phyloP scores from a whole-genome alignment of 1,139 yeast genomes.

The Geotrichum bryndzae region DNA sequence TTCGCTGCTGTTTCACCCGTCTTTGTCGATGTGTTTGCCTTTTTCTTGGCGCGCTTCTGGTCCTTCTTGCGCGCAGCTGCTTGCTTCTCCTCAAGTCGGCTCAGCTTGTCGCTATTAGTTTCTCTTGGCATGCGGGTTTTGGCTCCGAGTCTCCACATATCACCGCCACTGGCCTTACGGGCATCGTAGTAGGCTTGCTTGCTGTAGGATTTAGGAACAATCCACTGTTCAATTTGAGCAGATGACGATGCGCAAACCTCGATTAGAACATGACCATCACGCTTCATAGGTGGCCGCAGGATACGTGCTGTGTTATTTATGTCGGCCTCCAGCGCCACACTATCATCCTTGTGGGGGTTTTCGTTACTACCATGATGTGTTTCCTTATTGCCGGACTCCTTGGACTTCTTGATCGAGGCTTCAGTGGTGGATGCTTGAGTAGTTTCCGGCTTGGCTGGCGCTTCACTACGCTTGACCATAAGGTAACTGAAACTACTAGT shows the following conservation, averaged over 20 bases:
- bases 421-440: not conserved
- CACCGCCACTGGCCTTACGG: conserved; percentile 78
- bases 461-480: conserved; percentile 54
- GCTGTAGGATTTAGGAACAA: conserved; percentile 71
- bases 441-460: not conserved
- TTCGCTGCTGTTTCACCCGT: not conserved
- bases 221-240: conserved; percentile 82
- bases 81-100: conserved; percentile 9
- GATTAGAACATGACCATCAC: conserved; percentile 76
- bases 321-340: not conserved
- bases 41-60: not conserved
- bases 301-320: conserved; percentile 45
- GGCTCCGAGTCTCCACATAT: conserved; percentile 77
- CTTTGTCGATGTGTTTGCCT: not conserved
- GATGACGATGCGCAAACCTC: conserved; percentile 67
- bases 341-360: not conserved
- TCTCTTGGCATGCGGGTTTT: conserved; percentile 45
- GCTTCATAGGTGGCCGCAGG: conserved; percentile 62
- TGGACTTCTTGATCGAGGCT: not conserved
- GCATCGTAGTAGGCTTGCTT: conserved; percentile 84
- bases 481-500: conserved; percentile 70
- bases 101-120: conserved; percentile 14
- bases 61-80: conserved; percentile 1
- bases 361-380: conserved; percentile 37
- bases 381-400: conserved; percentile 25